Base-by-base conservation (phyloP, 306 rosid species). In the Amphicarpaea edgeworthii region DNA sequence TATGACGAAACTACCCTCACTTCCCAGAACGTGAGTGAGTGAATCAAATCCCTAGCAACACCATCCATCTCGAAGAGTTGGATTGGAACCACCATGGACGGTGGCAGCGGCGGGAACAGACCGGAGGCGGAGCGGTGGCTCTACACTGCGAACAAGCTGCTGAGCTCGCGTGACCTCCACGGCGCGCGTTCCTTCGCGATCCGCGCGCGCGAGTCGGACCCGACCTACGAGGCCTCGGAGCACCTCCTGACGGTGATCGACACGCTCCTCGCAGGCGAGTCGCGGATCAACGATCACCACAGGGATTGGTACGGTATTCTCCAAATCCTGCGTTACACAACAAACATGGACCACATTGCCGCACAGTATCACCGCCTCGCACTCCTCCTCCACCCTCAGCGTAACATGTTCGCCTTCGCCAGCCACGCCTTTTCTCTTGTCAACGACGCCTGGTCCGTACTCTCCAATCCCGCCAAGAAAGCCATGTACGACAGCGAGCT, bases 121-220 rank as follows among this genome's bases (percentile, higher is more conserved):
- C 91, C 89, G 6, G 99, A 95, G 73, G 97, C 97, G 3, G 87
- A 86, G 73, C 91, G 97, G 66, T 95, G 97, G 99, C 85, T 95
- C 1, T 86, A 78, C 85, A 90, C 91, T 2, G 97, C 99, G 0
- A 90, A 90, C 82, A 95, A 87, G 83, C 93, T 92, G 1, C 88
- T 95, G 0, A 85, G 88, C 50, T 88, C 97, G 38, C 88, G 91
- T 50, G 99, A 95, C 71, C 79, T 92, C 5, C 91, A 82, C 50
- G 97, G 97, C 40, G 90, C 97, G 0, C 81, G 90, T 42, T 88
- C 88, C 76, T 95, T 95, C 42, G 99, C 97, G 30, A 85, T 95
- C 81, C 97, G 99, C 0, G 97, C 95, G 3, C 90, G 97, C 0
- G 99, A 92, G 45, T 87, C 97, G 16, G 94, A 92, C 85, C 97